Conservation (phyloP, 179 eudicot species). For the Beta corolliflora region DNA sequence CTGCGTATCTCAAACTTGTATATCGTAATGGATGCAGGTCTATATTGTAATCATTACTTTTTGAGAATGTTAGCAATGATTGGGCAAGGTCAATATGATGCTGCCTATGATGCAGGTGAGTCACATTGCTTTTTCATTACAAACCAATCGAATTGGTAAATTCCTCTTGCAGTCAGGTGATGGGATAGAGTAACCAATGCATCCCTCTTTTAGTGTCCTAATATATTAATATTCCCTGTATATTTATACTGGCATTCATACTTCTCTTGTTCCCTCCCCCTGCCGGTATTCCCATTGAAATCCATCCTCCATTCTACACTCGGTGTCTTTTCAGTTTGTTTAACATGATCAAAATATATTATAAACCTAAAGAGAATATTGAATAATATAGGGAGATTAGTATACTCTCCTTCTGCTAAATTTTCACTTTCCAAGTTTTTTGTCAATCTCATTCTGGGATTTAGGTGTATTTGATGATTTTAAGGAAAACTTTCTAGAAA, state of each 20-base stretch:
- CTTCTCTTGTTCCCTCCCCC: too few species aligned
- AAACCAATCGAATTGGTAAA: slow-evolving; percentile 1
- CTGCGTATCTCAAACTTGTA: slow-evolving; percentile 4
- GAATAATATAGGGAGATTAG: not conserved
- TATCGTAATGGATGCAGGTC: slow-evolving; percentile 46
- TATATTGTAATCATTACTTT: slow-evolving; percentile 88
- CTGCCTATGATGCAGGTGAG: slow-evolving; percentile 73
- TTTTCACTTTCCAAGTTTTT: not conserved
- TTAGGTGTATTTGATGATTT: not conserved
- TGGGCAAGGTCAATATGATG: slow-evolving; percentile 74
- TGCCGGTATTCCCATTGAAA: too few species aligned
- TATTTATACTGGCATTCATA: not conserved
- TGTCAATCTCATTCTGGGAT: not conserved
- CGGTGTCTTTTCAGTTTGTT: not conserved
- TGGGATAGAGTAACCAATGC: not conserved
- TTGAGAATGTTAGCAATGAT: slow-evolving; percentile 77
- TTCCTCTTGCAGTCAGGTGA: not conserved
- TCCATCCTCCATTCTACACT: too few species aligned
- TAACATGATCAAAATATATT: not conserved
- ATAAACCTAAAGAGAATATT: not conserved
- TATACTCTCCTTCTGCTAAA: not conserved
- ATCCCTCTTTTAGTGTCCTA: not conserved
- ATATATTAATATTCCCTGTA: not conserved
- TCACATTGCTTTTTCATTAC: slow-evolving; percentile 12
- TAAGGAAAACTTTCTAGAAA: not conserved